These are phyloP conservation scores for Aspergillus puulaauensis DNA, from an alignment of 2,329 filamentous ascomycete genomes.

Conservation along the genomic window DNA sequence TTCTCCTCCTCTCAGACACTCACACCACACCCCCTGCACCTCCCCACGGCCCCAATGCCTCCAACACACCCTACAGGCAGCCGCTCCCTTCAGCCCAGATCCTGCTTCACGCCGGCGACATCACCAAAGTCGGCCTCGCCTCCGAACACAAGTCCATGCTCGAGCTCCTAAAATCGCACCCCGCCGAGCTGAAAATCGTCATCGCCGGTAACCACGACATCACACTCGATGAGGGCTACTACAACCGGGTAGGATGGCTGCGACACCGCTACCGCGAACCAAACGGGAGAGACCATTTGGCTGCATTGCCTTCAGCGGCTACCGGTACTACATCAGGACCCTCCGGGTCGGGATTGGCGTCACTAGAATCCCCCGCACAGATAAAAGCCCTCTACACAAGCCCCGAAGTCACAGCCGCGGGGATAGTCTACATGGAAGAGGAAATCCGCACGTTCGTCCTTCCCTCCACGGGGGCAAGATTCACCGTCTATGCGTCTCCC, in stretches of 20 bases:
- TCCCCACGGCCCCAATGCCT: constrained; percentile 14
- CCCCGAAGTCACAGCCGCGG: constrained; percentile 43
- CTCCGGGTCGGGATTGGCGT: constrained; percentile 16
- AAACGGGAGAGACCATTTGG: constrained; percentile 13
- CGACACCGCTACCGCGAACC: constrained; percentile 26
- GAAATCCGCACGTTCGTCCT: constrained; percentile 45
- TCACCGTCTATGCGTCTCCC: constrained; percentile 53
- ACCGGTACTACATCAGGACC: neutral
- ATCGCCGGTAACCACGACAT: constrained; percentile 66
- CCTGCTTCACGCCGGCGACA: constrained; percentile 59
- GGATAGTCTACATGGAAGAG: constrained; percentile 58
- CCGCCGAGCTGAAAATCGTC: constrained; percentile 59
- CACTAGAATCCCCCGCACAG: constrained; percentile 17
- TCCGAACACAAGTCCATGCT: constrained; percentile 50
- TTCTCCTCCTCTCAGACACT: constrained; percentile 46
- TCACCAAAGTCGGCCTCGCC: constrained; percentile 53
- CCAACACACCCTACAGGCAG: constrained; percentile 31
- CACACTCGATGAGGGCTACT: constrained; percentile 55
- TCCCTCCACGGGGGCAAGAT: constrained; percentile 43
- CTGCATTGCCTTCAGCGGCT: neutral
- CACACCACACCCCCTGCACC: constrained; percentile 32
- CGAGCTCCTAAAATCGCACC: constrained; percentile 47
- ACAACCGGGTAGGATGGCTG: constrained; percentile 29
- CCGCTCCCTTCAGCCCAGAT: constrained; percentile 55
- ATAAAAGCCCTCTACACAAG: constrained; percentile 51